A percentile compares a stretch with the other conserved stretches of the same genome.
Conservation (phyloP, 768 basidiomycete genomes). For the Pulveroboletus sp. region DNA sequence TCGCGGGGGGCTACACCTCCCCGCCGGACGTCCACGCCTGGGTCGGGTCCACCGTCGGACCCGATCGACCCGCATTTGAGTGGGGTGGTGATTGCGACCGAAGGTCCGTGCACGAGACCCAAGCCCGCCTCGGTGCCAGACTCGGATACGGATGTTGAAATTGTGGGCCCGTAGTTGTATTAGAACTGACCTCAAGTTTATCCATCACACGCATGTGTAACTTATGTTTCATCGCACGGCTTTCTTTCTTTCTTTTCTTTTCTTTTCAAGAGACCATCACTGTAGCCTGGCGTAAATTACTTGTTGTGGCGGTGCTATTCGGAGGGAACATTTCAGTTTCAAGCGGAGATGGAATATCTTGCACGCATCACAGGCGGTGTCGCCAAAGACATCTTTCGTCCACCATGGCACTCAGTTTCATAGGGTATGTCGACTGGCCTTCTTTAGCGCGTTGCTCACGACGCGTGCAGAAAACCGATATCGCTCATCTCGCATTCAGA, state of each 20-base stretch:
- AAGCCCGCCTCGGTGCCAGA: no score
- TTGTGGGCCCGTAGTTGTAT: constrained; percentile 15
- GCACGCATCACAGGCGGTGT: constrained; percentile 8
- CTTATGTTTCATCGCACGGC: no score
- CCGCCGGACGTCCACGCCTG: constrained; percentile 34
- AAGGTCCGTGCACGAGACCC: constrained; percentile 17
- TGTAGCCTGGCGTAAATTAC: neutral
- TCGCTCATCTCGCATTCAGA: constrained; percentile 89
- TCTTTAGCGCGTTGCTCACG: constrained; percentile 11
- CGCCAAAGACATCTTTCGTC: constrained; percentile 11
- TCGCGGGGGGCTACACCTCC: no score
- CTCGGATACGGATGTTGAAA: constrained; percentile 24
- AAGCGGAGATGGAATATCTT: constrained; percentile 29
- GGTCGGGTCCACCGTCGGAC: constrained; percentile 32
- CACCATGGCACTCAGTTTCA: constrained; percentile 72
- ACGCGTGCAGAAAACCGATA: constrained; percentile 68
- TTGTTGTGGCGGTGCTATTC: neutral
- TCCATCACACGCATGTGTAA: constrained; percentile 7
- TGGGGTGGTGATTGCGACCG: constrained; percentile 21
- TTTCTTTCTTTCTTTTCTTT: neutral
- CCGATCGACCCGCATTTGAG: constrained; percentile 33
- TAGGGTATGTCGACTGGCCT: constrained; percentile 50
- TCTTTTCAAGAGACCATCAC: no score
- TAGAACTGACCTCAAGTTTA: neutral
- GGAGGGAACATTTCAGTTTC: constrained; percentile 1